Evolutionary conservation across 331 rosid species (phyloP).

Genomic region (Quercus tomentella): DNA sequence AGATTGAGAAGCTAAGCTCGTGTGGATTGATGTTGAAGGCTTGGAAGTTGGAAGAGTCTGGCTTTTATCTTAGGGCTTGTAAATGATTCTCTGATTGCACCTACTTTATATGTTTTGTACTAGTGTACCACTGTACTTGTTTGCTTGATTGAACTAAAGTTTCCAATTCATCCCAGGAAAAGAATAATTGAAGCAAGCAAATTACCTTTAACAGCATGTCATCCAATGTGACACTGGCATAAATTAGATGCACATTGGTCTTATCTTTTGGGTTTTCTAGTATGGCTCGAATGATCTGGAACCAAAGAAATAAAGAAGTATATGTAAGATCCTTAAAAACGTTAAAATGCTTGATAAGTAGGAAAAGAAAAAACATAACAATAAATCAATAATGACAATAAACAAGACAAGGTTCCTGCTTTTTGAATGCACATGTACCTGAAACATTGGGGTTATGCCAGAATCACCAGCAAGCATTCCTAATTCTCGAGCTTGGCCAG

Average conservation of each 20-base stretch:
- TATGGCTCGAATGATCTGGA: slow-evolving; percentile 52
- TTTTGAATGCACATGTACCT: slow-evolving; percentile 34
- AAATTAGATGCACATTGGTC: slow-evolving; percentile 53
- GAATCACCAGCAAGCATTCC: slow-evolving; percentile 90
- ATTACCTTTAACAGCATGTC: slow-evolving; percentile 71
- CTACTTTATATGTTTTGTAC: not conserved
- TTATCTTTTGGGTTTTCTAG: slow-evolving; percentile 64
- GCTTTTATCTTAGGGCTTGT: too few relatives aligned
- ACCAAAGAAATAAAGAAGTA: not conserved
- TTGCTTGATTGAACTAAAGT: not conserved
- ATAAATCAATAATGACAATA: too few relatives aligned
- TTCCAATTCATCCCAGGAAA: not conserved
- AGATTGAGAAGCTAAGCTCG: too few relatives aligned
- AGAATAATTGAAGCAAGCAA: not conserved
- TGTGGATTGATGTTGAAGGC: too few relatives aligned
- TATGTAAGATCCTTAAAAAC: slow-evolving; percentile 15
- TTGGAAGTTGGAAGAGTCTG: too few relatives aligned
- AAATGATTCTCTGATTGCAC: too few relatives aligned
- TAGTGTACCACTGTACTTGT: too few relatives aligned
- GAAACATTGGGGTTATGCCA: slow-evolving; percentile 89
- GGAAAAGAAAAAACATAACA: not conserved
- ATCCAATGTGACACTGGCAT: slow-evolving; percentile 61
- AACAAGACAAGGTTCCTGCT: not conserved
- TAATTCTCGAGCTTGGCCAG: slow-evolving; percentile 53
- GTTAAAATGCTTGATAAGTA: not conserved